Conservation (phyloP, 139 green algal species). For the Coccomyxa sp. region DNA sequence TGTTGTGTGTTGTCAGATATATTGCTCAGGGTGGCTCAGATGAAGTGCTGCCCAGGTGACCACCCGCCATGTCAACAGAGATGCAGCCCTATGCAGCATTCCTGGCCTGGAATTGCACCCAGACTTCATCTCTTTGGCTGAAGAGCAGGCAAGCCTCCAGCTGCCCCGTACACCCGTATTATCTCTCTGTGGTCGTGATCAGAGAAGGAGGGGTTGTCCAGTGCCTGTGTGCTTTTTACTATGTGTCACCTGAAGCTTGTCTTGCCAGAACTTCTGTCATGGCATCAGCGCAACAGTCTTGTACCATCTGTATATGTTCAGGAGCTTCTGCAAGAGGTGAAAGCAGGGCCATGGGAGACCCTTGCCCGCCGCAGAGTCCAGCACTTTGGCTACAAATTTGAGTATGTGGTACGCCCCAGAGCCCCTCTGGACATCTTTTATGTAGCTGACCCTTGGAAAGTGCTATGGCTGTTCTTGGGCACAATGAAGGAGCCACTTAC, state of each 20-base stretch:
- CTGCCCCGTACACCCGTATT: neutral
- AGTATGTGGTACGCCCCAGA: conserved; percentile 41
- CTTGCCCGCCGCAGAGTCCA: conserved; percentile 79
- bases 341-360: conserved; percentile 43
- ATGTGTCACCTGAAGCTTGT: no score
- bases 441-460: neutral
- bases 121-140: conserved; percentile 50
- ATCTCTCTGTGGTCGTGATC: neutral
- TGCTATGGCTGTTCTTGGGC: neutral
- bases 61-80: neutral
- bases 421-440: neutral
- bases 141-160: conserved; percentile 9
- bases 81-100: conserved; percentile 37
- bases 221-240: no score
- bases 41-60: neutral
- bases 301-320: no score
- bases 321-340: conserved; percentile 49
- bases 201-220: neutral
- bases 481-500: neutral
- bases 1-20: neutral
- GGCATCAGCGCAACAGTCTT: no score
- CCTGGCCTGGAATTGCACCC: conserved; percentile 55
- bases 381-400: conserved; percentile 83
- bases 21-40: neutral
- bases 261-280: no score